phyloP scores from a whole-genome alignment of 2,329 filamentous ascomycete species.

The Aspergillus sp. region DNA sequence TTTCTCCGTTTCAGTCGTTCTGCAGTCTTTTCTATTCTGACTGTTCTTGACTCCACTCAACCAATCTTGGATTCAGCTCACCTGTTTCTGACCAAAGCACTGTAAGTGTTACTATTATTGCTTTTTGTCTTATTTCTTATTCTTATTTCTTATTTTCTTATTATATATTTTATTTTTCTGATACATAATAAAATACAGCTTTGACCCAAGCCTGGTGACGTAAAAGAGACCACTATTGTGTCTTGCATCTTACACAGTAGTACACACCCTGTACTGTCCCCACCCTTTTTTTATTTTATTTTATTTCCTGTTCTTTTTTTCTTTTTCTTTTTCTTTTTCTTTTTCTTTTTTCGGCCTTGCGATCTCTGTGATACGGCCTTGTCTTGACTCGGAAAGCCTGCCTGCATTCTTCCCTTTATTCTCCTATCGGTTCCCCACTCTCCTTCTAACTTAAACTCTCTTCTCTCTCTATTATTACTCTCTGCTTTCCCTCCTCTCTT shows the following conservation, averaged over 20 bases:
- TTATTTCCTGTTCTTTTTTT: slow-evolving; percentile 2
- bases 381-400: not conserved
- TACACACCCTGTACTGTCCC: not conserved
- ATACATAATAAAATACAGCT: too few relatives aligned
- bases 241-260: too few relatives aligned
- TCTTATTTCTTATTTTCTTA: too few relatives aligned
- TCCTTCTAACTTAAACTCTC: slow-evolving; percentile 1
- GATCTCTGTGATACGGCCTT: not conserved
- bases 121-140: too few relatives aligned
- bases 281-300: not conserved
- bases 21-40: too few relatives aligned
- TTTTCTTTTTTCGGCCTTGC: not conserved
- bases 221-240: too few relatives aligned
- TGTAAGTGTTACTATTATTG: too few relatives aligned
- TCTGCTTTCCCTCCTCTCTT: slow-evolving; percentile 6
- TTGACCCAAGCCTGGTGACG: too few relatives aligned
- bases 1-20: not conserved
- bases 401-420: slow-evolving; percentile 14
- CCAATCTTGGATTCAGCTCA: too few relatives aligned
- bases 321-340: slow-evolving; percentile 1
- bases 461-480: slow-evolving; percentile 6
- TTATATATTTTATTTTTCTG: too few relatives aligned
- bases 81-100: too few relatives aligned
- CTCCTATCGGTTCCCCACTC: slow-evolving; percentile 7
- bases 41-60: too few relatives aligned